A percentile compares a stretch with the other conserved stretches of the same genome.
Evolutionary conservation across 768 basidiomycete species (phyloP).

Genomic region (Mycena belliarum): DNA sequence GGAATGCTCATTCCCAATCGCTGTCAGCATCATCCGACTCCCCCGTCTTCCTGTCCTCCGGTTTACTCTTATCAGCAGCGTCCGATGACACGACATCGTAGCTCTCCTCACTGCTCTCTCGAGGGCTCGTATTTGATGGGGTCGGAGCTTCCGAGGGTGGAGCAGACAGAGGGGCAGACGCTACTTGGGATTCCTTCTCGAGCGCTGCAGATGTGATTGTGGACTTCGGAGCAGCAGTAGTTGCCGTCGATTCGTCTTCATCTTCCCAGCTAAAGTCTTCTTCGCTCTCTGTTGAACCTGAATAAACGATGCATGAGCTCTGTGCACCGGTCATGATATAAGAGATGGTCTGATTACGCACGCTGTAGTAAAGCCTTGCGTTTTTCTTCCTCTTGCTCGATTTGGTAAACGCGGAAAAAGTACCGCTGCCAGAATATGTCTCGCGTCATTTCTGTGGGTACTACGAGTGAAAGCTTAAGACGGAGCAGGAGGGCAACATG

Average conservation of each 20-base stretch:
- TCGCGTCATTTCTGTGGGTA: conserved; percentile 63
- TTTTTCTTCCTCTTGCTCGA: conserved; percentile 74
- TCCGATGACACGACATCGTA: conserved; percentile 68
- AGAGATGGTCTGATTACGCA: too few species aligned
- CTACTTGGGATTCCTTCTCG: conserved; percentile 5
- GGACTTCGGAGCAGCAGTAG: conserved; percentile 7
- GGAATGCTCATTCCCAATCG: conserved; percentile 62
- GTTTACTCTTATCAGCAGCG: conserved; percentile 38
- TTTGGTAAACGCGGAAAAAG: conserved; percentile 87
- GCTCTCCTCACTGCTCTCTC: conserved; percentile 64
- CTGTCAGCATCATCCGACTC: conserved; percentile 51
- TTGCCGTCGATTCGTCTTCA: conserved; percentile 61
- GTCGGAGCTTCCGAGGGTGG: conserved; percentile 38
- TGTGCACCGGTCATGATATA: neutral
- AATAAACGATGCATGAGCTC: neutral
- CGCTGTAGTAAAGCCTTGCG: conserved; percentile 78
- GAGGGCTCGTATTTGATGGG: conserved; percentile 42
- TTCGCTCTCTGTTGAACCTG: conserved; percentile 68
- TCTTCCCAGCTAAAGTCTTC: conserved; percentile 95
- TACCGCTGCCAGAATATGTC: conserved; percentile 85
- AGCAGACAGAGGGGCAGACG: conserved; percentile 29
- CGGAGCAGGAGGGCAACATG: conserved; percentile 1
- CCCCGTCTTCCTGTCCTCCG: conserved; percentile 24
- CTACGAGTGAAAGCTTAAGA: conserved; percentile 40
- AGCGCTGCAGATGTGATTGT: neutral